Base-by-base conservation (phyloP, 2,329 filamentous ascomycete species). In the Colletotrichum sp. region DNA sequence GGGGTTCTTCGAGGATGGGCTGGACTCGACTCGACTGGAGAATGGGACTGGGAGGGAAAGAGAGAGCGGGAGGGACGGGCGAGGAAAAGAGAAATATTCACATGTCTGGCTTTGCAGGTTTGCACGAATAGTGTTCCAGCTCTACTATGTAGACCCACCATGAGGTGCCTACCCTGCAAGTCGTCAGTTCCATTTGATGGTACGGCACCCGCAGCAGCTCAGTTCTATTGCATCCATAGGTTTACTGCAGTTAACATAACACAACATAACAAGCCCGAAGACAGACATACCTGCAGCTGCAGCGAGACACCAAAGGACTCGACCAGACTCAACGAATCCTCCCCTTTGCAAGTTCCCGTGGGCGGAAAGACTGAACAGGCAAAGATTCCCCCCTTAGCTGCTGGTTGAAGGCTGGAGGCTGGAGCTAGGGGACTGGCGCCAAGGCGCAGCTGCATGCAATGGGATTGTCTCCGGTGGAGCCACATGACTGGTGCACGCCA, bases 401-500 rank as follows among this genome's bases (percentile, higher is more conserved):
- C 43, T 64, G 43, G 21, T 36, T 21, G 21, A 7, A 30, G 48
- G 34, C n/a, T 68, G 43, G 43, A 48, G 43, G 43, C 43, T 48
- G 70, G 57, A 73, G 63, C 52, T 68, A 72, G 26, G 63, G 36
- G 57, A 64, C 55, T 36, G 43, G 55, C 61, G 68, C 72, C 52
- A 66, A 74, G 68, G 28, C 60, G 48, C 30, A 60, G 59, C 68
- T 68, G 68, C 55, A 72, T 72, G 68, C 63, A 72, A 75, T 57
- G 48, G 52, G 26, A 67, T 36, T 72, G 63, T 75, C 57, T 64
- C 57, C 55, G 21, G 48, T 74, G 74, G 74, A 34, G 71, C 75
- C 75, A 75, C 75, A 77, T 78, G 75, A 78, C 77, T 78, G 72
- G 71, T 55, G 59, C 57, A 57, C 64, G 61, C 72, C 63, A 76